Evolutionary conservation across 805 yeast genomes (phyloP), one percentile per base, ranked within the genome.

Genomic region (Kodamaea nitidulidarum): DNA sequence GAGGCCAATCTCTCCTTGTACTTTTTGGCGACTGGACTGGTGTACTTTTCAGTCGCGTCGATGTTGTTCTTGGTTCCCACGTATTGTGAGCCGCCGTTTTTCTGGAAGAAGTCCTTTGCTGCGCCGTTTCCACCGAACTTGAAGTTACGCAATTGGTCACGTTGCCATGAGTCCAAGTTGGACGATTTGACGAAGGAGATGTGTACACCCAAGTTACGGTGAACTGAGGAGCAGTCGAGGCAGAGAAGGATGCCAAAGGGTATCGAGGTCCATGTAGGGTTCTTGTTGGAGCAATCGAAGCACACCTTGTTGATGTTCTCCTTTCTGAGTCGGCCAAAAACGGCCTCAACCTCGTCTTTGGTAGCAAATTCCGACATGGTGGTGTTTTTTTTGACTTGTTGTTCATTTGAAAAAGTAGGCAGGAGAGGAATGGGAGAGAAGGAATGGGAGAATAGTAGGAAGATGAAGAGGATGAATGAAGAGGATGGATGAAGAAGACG

Each of bases 251-350:
- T 85, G 40, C 97, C 98, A 63, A 87, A 91, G 10, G 98, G 96
- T 40, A 91, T 88, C 10, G 98, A 91, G 3, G 98, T 87, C 98
- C 98, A 93, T 0, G 98, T 88, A 26, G 98, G 98, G 60, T 90
- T 90, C 58, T 85, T 88, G 52, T 90, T 85, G 38, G 84, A 76
- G 63, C 98, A 93, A 60, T 93, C 98, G 65, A 93, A 91, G 65
- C 98, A 93, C 27, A 73, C 78, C 54, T 82, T 82, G 70, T 90
- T 90, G 34, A 88, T 84, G 17, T 80, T 80, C 46, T 75, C 70
- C 61, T 81, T 67, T 51, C 77, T 75, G 50, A 86, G 67, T 58
- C 75, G 71, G 37, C 70, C 67, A 55, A 87, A 87, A 47, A 87
- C 76, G 36, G 71, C 71, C 34, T 73, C 73, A 38, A 82, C 81